phyloP scores from a whole-genome alignment of 1,284 basidiomycete genomes.

The Coniferiporia sulphurascens region DNA sequence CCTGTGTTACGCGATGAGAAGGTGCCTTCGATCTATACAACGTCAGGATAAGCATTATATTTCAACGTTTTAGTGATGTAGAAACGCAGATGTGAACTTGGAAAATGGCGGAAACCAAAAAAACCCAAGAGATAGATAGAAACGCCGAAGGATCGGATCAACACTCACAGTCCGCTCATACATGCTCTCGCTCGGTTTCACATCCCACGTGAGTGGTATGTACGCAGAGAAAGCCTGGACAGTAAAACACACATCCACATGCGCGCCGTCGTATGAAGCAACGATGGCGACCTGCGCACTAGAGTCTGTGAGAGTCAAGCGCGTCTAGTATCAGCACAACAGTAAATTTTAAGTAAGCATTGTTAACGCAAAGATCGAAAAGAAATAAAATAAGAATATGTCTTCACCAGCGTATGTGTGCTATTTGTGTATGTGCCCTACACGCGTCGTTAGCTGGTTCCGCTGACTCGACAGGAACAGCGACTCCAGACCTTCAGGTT shows the following conservation, averaged over 20 bases:
- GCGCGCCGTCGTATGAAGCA: conserved; percentile 60
- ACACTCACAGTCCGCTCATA: conserved; percentile 40
- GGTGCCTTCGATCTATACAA: conserved; percentile 48
- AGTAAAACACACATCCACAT: conserved; percentile 59
- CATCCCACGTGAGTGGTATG: conserved; percentile 46
- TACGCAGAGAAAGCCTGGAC: conserved; percentile 49
- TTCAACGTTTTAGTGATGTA: too few relatives aligned
- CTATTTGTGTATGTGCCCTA: conserved; percentile 79
- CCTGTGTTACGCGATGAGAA: conserved; percentile 76
- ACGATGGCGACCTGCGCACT: conserved; percentile 48
- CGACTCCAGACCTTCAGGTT: conserved; percentile 30
- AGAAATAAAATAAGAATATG: not conserved
- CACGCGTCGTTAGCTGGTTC: not conserved
- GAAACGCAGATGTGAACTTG: too few relatives aligned
- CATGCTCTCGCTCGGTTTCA: conserved; percentile 32
- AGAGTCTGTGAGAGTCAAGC: not conserved
- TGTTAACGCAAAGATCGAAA: not conserved
- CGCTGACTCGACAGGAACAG: too few relatives aligned
- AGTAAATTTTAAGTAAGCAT: not conserved
- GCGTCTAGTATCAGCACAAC: conserved; percentile 11
- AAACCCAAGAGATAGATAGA: not conserved
- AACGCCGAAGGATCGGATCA: not conserved
- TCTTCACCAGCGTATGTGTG: conserved; percentile 64
- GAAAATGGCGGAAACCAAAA: too few relatives aligned
- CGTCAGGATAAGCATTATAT: not conserved